Evolutionary conservation across 2,329 filamentous ascomycete species (phyloP).

Genomic region (Penicillium frequentans): DNA sequence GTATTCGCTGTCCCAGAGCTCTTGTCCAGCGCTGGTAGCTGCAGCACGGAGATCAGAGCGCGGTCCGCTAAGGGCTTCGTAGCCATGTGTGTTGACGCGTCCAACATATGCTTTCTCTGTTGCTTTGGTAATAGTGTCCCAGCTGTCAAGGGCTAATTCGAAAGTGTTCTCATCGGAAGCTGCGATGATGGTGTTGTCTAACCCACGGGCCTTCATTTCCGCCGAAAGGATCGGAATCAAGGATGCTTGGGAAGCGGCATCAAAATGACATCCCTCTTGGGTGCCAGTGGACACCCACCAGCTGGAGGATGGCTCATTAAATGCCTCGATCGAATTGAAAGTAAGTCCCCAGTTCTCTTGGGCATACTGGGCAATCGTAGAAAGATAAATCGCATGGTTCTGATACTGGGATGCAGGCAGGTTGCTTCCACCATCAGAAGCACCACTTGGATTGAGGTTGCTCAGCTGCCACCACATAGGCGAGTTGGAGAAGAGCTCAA

Average conservation of each 20-base stretch:
- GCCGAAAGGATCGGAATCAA: constrained; percentile 7
- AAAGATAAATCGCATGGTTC: constrained; percentile 13
- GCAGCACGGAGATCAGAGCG: constrained; percentile 2
- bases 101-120: constrained; percentile 4
- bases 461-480: constrained; percentile 14
- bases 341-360: constrained; percentile 11
- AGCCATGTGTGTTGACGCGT: constrained; percentile 12
- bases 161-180: constrained; percentile 12
- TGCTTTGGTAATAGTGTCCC: constrained; percentile 9
- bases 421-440: constrained; percentile 6
- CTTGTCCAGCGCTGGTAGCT: constrained; percentile 3
- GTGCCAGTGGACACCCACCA: constrained; percentile 13
- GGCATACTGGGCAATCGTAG: constrained; percentile 11
- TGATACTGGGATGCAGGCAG: constrained; percentile 13
- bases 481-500: constrained; percentile 15
- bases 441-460: constrained; percentile 13
- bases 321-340: constrained; percentile 12
- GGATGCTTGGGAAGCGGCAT: constrained; percentile 5
- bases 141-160: constrained; percentile 6
- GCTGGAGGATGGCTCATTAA: constrained; percentile 10
- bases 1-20: constrained; percentile 14
- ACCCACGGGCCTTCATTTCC: constrained; percentile 4
- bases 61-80: constrained; percentile 2
- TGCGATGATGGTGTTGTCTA: constrained; percentile 9
- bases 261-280: constrained; percentile 13